phyloP scores from a whole-genome alignment of 768 basidiomycete species.

The Pholiota conissans region DNA sequence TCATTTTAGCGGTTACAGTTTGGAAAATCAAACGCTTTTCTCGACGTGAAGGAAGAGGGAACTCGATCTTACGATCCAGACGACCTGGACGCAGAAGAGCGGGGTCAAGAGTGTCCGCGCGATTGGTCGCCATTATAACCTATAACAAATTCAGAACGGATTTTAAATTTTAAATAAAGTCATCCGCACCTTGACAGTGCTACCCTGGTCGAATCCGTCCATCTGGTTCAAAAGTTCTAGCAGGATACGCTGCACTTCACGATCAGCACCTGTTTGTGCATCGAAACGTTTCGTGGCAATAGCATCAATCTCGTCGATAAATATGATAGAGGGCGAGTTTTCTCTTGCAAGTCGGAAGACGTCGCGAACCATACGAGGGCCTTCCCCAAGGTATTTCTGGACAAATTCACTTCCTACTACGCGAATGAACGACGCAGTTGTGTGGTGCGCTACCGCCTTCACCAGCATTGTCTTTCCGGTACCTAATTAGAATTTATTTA shows the following conservation, averaged over 20 bases:
- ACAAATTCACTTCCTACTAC: slow-evolving; percentile 99
- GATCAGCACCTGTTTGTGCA: slow-evolving; percentile 97
- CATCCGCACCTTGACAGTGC: slow-evolving; percentile 89
- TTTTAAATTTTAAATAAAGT: neutral
- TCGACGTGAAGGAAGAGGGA: slow-evolving; percentile 90
- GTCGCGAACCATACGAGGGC: slow-evolving; percentile 99
- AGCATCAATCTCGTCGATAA: slow-evolving; percentile 98
- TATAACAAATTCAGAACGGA: slow-evolving; percentile 28
- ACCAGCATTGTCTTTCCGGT: slow-evolving; percentile 99
- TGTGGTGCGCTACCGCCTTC: slow-evolving; percentile 98
- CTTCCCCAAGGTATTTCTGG: slow-evolving; percentile 99
- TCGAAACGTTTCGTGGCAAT: slow-evolving; percentile 99
- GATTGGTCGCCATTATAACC: slow-evolving; percentile 99
- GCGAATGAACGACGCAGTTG: slow-evolving; percentile 95
- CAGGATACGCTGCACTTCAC: slow-evolving; percentile 97
- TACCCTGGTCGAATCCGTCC: slow-evolving; percentile 99
- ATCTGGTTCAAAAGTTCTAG: slow-evolving; percentile 97
- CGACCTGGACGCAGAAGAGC: slow-evolving; percentile 97
- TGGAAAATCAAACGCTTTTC: slow-evolving; percentile 98
- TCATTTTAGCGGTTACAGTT: slow-evolving; percentile 97
- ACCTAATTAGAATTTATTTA: slow-evolving; percentile 43
- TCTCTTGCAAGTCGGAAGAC: slow-evolving; percentile 98
- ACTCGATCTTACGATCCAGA: slow-evolving; percentile 98
- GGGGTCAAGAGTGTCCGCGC: slow-evolving; percentile 96
- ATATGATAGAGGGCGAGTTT: slow-evolving; percentile 97